These are phyloP conservation scores for Yarrowia keelungensis DNA, from an alignment of 805 yeast species.

Conservation along the genomic window DNA sequence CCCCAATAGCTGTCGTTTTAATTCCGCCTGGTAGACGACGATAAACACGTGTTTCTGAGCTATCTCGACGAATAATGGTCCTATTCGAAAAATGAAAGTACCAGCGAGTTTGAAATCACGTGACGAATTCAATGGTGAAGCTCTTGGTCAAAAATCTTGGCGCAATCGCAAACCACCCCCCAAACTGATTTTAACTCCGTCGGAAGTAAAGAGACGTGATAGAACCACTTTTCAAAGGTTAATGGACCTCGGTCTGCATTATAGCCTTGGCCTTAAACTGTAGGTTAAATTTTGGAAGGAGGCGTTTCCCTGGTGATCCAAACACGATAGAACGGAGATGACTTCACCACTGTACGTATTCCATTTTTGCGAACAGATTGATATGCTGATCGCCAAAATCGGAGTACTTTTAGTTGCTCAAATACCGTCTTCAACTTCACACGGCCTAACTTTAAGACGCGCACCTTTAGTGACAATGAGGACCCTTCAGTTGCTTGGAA, in stretches of 20 bases:
- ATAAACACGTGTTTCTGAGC: neutral
- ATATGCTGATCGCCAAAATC: neutral
- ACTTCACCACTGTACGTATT: no score
- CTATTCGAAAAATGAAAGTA: neutral
- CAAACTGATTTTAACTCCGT: neutral
- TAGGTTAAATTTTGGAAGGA: neutral
- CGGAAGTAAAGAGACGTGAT: constrained; percentile 14
- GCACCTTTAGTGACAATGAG: neutral
- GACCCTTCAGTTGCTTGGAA: neutral
- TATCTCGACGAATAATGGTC: neutral
- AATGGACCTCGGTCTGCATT: constrained; percentile 2
- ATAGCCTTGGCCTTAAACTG: constrained; percentile 19
- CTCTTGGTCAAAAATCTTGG: no score
- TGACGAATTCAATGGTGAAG: neutral
- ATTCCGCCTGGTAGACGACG: neutral
- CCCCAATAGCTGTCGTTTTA: neutral
- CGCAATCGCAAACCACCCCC: no score
- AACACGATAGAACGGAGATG: no score
- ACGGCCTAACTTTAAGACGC: neutral
- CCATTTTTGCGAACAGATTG: neutral
- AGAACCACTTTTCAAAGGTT: neutral
- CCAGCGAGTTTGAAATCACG: neutral
- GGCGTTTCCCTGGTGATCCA: neutral
- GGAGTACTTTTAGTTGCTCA: neutral
- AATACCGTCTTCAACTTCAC: no score